Evolutionary conservation across 345 rosid species (phyloP).

Genomic region (Eucalyptus cloeziana): DNA sequence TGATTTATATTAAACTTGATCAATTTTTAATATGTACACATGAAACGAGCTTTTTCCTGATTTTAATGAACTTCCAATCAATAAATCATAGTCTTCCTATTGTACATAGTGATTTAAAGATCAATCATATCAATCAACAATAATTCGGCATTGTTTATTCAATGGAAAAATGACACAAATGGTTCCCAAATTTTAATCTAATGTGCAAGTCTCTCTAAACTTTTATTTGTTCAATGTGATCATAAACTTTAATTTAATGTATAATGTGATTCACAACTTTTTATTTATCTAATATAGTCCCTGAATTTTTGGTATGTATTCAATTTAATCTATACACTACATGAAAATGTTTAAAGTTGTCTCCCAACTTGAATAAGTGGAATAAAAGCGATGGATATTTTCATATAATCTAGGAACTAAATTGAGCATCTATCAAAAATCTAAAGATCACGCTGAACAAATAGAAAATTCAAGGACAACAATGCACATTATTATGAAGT

Average conservation of each 20-base stretch:
- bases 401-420: fast-evolving
- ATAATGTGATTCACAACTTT: too few relatives aligned
- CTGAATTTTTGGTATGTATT: fast-evolving
- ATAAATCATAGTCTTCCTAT: background rate
- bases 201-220: background rate
- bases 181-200: background rate
- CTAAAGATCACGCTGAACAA: fast-evolving
- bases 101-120: background rate
- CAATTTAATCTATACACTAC: background rate
- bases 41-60: background rate
- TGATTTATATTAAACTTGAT: background rate
- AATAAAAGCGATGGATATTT: background rate
- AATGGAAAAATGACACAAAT: background rate
- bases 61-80: background rate
- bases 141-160: background rate
- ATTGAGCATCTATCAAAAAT: background rate
- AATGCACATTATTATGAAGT: fast-evolving
- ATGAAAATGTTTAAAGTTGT: background rate
- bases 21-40: background rate
- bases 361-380: background rate
- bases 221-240: background rate
- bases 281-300: too few relatives aligned
- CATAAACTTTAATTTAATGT: too few relatives aligned
- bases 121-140: background rate
- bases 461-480: fast-evolving